These are phyloP conservation scores for Globisporangium nodosum DNA, from an alignment of 352 stramenopile genomes.

Conservation along the genomic window DNA sequence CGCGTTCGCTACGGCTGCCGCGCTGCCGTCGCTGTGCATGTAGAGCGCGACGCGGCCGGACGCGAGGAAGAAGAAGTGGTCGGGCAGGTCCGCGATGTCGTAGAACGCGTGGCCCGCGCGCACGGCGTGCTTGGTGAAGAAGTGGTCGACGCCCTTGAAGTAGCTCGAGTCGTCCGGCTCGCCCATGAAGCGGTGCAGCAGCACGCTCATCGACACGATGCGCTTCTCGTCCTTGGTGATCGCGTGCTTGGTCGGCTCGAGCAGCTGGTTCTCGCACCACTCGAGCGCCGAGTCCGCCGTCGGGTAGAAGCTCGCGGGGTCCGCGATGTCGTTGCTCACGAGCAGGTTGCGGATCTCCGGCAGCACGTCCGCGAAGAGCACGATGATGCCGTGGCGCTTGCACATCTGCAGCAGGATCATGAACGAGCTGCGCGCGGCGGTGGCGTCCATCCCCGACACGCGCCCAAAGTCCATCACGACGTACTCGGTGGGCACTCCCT, in stretches of 20 bases:
- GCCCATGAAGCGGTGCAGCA: slow-evolving; percentile 78
- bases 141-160: slow-evolving; percentile 61
- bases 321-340: slow-evolving; percentile 69
- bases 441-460: slow-evolving; percentile 87
- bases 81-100: slow-evolving; percentile 45
- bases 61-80: slow-evolving; percentile 76
- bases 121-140: slow-evolving; percentile 54
- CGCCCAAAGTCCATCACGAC: slow-evolving; percentile 88
- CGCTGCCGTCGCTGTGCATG: slow-evolving; percentile 70
- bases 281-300: slow-evolving; percentile 73
- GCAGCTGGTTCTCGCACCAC: slow-evolving; percentile 66
- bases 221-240: slow-evolving; percentile 23
- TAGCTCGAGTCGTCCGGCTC: slow-evolving; percentile 60
- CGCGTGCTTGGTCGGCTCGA: slow-evolving; percentile 29
- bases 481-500: slow-evolving; percentile 69
- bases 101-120: slow-evolving; percentile 66
- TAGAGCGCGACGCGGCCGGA: slow-evolving; percentile 62
- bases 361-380: slow-evolving; percentile 67
- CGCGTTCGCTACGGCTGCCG: slow-evolving; percentile 3
- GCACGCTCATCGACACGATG: slow-evolving; percentile 53
- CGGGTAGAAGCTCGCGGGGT: slow-evolving; percentile 54
- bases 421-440: slow-evolving; percentile 71
- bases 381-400: slow-evolving; percentile 56
- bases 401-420: slow-evolving; percentile 83
- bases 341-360: slow-evolving; percentile 63